A percentile compares a stretch with the other conserved stretches of the same genome.
These are phyloP conservation scores for Lipomyces sp. DNA, from an alignment of 805 yeast genomes.

Conservation along the genomic window DNA sequence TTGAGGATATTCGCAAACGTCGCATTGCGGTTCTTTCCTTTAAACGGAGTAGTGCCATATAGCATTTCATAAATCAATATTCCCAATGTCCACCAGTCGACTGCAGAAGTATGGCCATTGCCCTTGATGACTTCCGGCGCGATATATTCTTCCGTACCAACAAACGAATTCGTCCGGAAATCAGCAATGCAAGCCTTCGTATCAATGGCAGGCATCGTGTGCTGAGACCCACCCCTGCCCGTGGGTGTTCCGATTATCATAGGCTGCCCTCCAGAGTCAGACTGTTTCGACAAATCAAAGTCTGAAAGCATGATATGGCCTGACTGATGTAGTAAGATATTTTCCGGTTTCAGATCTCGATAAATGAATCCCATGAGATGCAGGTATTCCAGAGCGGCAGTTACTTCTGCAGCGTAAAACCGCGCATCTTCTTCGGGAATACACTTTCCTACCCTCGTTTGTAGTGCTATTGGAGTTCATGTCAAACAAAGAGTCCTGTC, in stretches of 20 bases:
- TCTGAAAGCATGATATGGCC: slow-evolving; percentile 98
- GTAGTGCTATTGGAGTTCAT: slow-evolving; percentile 57
- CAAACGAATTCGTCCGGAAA: slow-evolving; percentile 95
- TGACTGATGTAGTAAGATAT: slow-evolving; percentile 87
- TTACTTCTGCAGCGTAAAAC: slow-evolving; percentile 94
- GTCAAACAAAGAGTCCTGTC: background rate
- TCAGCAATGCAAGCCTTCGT: slow-evolving; percentile 95
- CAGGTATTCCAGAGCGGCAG: slow-evolving; percentile 92
- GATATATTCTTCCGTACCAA: slow-evolving; percentile 97
- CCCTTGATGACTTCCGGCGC: slow-evolving; percentile 98
- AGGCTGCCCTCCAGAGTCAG: slow-evolving; percentile 73
- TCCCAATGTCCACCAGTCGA: slow-evolving; percentile 99
- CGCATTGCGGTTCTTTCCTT: slow-evolving; percentile 81
- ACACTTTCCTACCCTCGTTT: slow-evolving; percentile 82
- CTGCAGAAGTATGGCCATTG: slow-evolving; percentile 95
- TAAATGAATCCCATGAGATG: slow-evolving; percentile 97
- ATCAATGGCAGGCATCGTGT: slow-evolving; percentile 64
- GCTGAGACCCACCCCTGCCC: slow-evolving; percentile 38
- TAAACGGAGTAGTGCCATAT: slow-evolving; percentile 94
- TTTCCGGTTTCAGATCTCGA: slow-evolving; percentile 95
- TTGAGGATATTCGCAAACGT: slow-evolving; percentile 87
- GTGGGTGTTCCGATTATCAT: slow-evolving; percentile 47
- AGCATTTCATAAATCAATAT: slow-evolving; percentile 91
- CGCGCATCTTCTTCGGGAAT: slow-evolving; percentile 84
- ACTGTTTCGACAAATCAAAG: slow-evolving; percentile 90